Percentiles rank a stretch among this genome's conserved stretches.
These are phyloP conservation scores for Solanum pinnatisectum DNA, from an alignment of 257 asterid genomes.

Conservation along the genomic window DNA sequence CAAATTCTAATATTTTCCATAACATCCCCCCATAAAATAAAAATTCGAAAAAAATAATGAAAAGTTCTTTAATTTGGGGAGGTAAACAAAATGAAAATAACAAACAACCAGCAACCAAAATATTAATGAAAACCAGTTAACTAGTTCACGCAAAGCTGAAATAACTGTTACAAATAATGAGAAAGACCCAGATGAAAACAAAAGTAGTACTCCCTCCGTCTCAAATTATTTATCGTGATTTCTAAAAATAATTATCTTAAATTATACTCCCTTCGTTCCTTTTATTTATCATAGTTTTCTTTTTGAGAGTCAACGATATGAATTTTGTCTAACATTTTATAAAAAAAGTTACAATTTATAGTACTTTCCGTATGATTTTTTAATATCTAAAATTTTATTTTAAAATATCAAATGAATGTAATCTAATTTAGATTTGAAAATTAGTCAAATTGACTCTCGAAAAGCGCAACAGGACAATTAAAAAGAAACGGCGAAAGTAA, in stretches of 20 bases:
- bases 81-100: background rate
- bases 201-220: background rate
- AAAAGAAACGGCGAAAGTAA: no score
- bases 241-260: no score
- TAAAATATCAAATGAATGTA: no score
- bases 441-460: background rate
- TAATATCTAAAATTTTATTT: no score
- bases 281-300: no score
- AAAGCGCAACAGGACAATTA: background rate
- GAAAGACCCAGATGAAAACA: conserved; percentile 3
- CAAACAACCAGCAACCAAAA: conserved; percentile 16
- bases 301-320: no score
- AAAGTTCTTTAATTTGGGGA: background rate
- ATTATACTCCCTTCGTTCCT: no score
- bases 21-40: background rate
- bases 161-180: background rate
- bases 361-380: no score
- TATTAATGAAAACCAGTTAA: conserved; percentile 27
- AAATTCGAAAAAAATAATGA: background rate
- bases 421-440: no score
- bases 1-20: background rate
- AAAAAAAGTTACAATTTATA: no score
- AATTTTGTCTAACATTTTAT: background rate
- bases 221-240: no score
- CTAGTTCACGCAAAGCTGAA: conserved; percentile 46